These are phyloP conservation scores for Trichoderma atrobrunneum DNA, from an alignment of 2,329 filamentous ascomycete species.

Conservation along the genomic window DNA sequence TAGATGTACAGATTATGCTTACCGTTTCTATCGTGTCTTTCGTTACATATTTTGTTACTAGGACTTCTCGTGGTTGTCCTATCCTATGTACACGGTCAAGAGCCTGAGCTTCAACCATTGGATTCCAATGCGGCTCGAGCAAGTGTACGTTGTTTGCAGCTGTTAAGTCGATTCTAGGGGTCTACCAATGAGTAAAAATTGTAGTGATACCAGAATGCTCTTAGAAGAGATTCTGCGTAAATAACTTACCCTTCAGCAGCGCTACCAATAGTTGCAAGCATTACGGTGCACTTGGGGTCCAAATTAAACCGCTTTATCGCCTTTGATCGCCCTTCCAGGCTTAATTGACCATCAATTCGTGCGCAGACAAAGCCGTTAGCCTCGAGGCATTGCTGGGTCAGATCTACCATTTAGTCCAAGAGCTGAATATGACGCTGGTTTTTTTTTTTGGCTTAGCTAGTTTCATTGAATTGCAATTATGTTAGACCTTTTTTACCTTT, in stretches of 20 bases:
- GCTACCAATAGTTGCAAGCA: not conserved
- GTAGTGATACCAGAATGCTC: not conserved
- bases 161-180: not conserved
- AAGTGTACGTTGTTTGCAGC: slow-evolving; percentile 30
- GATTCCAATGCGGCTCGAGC: slow-evolving; percentile 36
- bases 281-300: not conserved
- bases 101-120: slow-evolving; percentile 35
- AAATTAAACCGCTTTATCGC: not conserved
- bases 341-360: slow-evolving; percentile 30
- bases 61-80: slow-evolving; percentile 30
- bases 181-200: not conserved
- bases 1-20: not conserved
- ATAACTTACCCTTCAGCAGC: not conserved
- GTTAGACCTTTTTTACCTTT: not conserved
- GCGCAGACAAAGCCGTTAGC: slow-evolving; percentile 15
- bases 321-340: not conserved
- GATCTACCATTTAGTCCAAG: slow-evolving; percentile 28
- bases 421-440: not conserved
- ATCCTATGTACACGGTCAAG: slow-evolving; percentile 33
- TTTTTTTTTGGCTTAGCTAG: not conserved
- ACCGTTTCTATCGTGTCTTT: slow-evolving; percentile 22
- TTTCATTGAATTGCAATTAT: not conserved
- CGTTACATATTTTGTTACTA: slow-evolving; percentile 29
- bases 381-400: slow-evolving; percentile 24
- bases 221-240: not conserved